Evolutionary conservation across 345 rosid genomes (phyloP), one percentile per base, ranked within the genome.

Genomic region (Combretum micranthum): DNA sequence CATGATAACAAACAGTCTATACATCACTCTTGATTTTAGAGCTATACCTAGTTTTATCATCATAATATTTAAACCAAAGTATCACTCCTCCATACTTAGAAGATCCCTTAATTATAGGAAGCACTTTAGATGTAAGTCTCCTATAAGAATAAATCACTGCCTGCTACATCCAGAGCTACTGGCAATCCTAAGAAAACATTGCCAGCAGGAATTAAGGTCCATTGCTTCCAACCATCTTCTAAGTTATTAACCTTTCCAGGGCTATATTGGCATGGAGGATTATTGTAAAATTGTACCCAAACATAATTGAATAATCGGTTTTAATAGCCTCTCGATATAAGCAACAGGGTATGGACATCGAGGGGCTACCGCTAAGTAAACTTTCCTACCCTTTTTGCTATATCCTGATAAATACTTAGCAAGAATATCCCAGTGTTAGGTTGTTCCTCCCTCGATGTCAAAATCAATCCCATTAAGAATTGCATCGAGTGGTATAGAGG

Each of bases 201-300:
- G 16, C 47, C 53, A 0, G 74, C 67, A 0, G 46, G 39, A 32
- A 57, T 64, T 7, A 53, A 5, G 16, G 52, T 61, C 68, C 73
- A 69, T 22, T 64, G 67, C 4, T 64, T 61, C 77, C 77, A 73
- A 10, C 70, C 67, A 61, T 44, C 20, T 25, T 47, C 44, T 9
- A 73, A 37, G 15, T 50, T 60, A 12, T 2, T 9, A 1, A 32
- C 13, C 16, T 50, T 16, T 0, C 70, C 51, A 0, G 62, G 51
- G 6, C 44, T 37, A 39, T 64, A 73, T 16, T 65, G 65, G 50
- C 77, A 69, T 20, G 71, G 59, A 12, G 74, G 71, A 43, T 69
- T 73, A 53, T 73, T 61, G 44, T 56, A 73, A 49, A 69, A 73
- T 53, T 68, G 74, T 9, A 69, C 60, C 77, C 68, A 69, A n/a